phyloP scores from a whole-genome alignment of 371 early-diverging fungal species.

The Lichtheimia ornata region DNA sequence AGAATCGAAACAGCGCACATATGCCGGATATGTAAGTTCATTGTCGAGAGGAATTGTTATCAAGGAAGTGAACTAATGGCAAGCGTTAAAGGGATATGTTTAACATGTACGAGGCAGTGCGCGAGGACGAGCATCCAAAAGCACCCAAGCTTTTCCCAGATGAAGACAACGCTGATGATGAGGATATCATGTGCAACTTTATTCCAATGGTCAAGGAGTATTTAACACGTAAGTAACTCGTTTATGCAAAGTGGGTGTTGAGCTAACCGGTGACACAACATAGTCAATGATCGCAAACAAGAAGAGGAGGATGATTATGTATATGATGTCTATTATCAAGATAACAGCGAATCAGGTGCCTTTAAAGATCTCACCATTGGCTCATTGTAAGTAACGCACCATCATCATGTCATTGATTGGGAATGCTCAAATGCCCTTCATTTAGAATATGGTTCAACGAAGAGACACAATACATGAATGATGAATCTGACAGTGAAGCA shows the following conservation, averaged over 20 bases:
- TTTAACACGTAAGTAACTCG: conserved; percentile 49
- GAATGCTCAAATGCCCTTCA: not conserved
- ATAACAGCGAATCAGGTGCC: conserved; percentile 29
- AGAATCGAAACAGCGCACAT: conserved; percentile 38
- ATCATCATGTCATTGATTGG: not conserved
- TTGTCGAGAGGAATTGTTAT: not conserved
- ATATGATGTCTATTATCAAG: conserved; percentile 63
- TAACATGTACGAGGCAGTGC: conserved; percentile 70
- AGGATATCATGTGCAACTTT: conserved; percentile 71
- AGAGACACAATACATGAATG: conserved; percentile 49
- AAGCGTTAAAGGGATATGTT: conserved; percentile 37
- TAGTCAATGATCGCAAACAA: conserved; percentile 37
- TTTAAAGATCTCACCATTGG: conserved; percentile 40
- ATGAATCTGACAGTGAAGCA: conserved; percentile 54
- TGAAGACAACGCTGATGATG: conserved; percentile 43
- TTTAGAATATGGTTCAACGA: conserved; percentile 59
- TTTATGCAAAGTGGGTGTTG: not conserved
- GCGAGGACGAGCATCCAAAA: conserved; percentile 50
- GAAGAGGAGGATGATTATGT: conserved; percentile 59
- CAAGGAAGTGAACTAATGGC: not conserved
- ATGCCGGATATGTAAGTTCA: not conserved
- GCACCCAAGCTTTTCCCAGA: conserved; percentile 28
- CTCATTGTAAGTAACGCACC: conserved; percentile 40
- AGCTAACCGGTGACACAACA: not conserved
- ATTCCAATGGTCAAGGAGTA: conserved; percentile 77